phyloP scores from a whole-genome alignment of 2,329 filamentous ascomycete species.

The Ophiostoma ips region DNA sequence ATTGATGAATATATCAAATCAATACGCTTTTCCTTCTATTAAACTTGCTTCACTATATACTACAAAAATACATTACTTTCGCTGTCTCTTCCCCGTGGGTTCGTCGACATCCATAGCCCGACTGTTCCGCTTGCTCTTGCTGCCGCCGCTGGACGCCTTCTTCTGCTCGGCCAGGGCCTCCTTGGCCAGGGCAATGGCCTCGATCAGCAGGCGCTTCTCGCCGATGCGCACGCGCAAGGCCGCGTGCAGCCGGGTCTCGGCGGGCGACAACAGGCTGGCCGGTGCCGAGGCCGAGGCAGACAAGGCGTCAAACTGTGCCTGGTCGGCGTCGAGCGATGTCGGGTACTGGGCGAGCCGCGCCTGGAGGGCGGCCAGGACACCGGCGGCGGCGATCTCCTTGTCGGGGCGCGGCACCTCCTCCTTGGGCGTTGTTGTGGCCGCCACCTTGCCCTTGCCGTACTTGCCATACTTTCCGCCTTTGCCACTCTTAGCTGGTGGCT shows the following conservation, averaged over 20 bases:
- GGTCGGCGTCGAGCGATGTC: slow-evolving; percentile 20
- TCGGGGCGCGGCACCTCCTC: slow-evolving; percentile 1
- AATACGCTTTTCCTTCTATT: no score
- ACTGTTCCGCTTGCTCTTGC: neutral
- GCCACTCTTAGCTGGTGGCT: slow-evolving; percentile 15
- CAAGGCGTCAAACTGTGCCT: slow-evolving; percentile 7
- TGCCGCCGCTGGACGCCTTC: slow-evolving; percentile 7
- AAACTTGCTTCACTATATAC: no score
- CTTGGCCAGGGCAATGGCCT: slow-evolving; percentile 15
- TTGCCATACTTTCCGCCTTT: slow-evolving; percentile 6
- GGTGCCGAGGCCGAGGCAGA: neutral
- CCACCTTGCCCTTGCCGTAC: neutral
- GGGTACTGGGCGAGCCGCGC: slow-evolving; percentile 17
- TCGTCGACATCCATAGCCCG: neutral
- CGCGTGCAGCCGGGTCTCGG: slow-evolving; percentile 14
- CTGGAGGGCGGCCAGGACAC: slow-evolving; percentile 22
- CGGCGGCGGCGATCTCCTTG: slow-evolving; percentile 25
- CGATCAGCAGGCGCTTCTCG: slow-evolving; percentile 22
- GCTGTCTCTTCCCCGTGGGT: slow-evolving; percentile 7
- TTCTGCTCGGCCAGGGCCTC: slow-evolving; percentile 10
- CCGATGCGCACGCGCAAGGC: slow-evolving; percentile 23
- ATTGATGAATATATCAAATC: no score
- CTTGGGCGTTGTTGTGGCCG: no score
- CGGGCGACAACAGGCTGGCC: neutral
- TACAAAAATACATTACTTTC: slow-evolving; percentile 1